phyloP scores from a whole-genome alignment of 257 asterid species.

The Agastache rugosa region DNA sequence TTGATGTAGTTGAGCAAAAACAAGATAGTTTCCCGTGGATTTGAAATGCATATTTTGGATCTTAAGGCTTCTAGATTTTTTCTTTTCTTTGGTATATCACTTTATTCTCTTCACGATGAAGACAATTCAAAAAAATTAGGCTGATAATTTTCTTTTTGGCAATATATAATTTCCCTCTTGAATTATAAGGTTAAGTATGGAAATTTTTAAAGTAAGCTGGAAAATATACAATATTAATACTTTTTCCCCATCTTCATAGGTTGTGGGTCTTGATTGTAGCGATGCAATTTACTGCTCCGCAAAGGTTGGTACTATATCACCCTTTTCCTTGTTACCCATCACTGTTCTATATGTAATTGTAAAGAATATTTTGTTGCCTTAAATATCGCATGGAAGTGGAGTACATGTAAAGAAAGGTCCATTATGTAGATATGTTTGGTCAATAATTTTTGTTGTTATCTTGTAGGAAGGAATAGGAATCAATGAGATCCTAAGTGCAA shows the following conservation, averaged over 20 bases:
- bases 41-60: too few relatives aligned
- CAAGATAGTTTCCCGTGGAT: not conserved
- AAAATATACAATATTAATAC: constrained; percentile 24
- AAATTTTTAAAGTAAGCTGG: constrained; percentile 24
- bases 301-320: constrained; percentile 61
- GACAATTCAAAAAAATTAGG: not conserved
- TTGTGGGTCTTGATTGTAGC: constrained; percentile 93
- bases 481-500: constrained; percentile 72
- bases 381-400: not conserved
- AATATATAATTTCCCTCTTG: constrained; percentile 7
- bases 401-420: not conserved
- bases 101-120: constrained; percentile 9
- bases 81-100: constrained; percentile 26
- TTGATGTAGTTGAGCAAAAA: constrained; percentile 36
- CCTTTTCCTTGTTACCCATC: constrained; percentile 10
- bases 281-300: constrained; percentile 93
- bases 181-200: constrained; percentile 9
- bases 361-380: constrained; percentile 8
- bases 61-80: not conserved
- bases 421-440: not conserved
- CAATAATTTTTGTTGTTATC: constrained; percentile 36
- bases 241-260: constrained; percentile 54
- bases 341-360: not conserved
- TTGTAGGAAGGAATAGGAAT: constrained; percentile 94
- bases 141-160: constrained; percentile 13